Evolutionary conservation across 1,284 basidiomycete genomes (phyloP), one percentile per base, ranked within the genome.

Genomic region (Cutaneotrichosporon mucoides): DNA sequence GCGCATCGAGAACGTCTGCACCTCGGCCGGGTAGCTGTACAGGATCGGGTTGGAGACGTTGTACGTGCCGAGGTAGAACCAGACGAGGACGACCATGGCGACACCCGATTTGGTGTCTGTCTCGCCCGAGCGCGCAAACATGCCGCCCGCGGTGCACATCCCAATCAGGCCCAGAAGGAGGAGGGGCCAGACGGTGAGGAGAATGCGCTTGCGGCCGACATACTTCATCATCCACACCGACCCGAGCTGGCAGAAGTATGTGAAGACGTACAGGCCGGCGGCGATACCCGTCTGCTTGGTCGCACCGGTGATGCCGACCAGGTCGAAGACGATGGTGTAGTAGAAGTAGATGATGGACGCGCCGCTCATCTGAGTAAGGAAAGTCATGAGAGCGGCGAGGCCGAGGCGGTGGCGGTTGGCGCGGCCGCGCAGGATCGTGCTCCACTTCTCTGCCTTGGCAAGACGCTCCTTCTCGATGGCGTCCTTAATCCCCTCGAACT

Each of bases 401-500:
- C 71, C 70, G 34, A 79, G 58, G 8, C 78, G 63, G 58, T 76
- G 72, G 45, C 68, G 63, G 63, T 75, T 77, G 24, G 71, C 60
- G 34, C 60, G 60, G 13, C 61, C 62, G 55, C 59, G 68, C 16
- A 79, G 55, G 55, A 79, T 75, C 11, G 56, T 64, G 12, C 55
- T 64, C 78, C 78, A 79, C 53, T 71, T 71, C 57, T 76, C 71
- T 1, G 71, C 74, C 61, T 75, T 75, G 42, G 73, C 75, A 33
- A 68, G 61, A 37, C 68, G 82, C 75, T 92, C 90, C 66, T 84
- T 85, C 56, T 80, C 79, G 76, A 90, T 86, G 66, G 90, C 87
- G 56, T 85, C 81, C 71, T 83, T 85, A 75, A 92, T 92, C 77
- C 92, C 88, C 64, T 85, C 83, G 68, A 81, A 90, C 73, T 92